Evolutionary conservation across 768 basidiomycete genomes (phyloP), one percentile per base, ranked within the genome.

Genomic region (Fomitopsis pulvina): DNA sequence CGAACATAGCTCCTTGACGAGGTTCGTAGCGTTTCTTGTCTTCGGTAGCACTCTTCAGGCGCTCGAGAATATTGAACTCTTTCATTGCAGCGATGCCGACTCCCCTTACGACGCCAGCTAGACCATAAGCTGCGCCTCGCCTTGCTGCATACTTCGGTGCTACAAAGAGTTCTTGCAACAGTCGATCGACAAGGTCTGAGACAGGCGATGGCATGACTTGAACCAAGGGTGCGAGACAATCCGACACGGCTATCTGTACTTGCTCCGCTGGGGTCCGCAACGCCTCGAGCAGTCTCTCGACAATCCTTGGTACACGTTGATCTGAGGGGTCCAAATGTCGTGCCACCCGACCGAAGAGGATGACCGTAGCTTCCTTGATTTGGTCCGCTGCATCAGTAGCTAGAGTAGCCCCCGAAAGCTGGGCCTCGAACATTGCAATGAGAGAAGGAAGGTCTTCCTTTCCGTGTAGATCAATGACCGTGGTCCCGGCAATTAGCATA

Each of bases 111-210:
- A 91, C 79, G 24, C 96, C 96, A 1, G 95, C 92, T 18, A 99
- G 69, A 37, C 95, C 96, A 65, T 97, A 98, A 1, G 95, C 94
- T 1, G 95, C 94, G 27, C 96, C 96, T n/a, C 95, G 80, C n/a
- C 96, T 80, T 45, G 80, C 77, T 9, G 91, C 95, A 61, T 99
- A 98, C 64, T 93, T 97, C 7, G 80, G 72, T 4, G 82, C 83
- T 43, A 80, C 75, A 52, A 88, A 81, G 16, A 97, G 74, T 28
- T 92, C 85, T 10, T 80, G 74, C 57, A 93, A 78, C 2, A 99
- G 74, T 48, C 74, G 70, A 44, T 91, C 87, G 40, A 92, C 77
- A n/a, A 99, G 71, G 20, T 67, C 63, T 2, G 76, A 70, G 14
- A 85, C 74, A 22, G 76, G 76, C 26, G 75, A 69, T 27, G 73